Evolutionary conservation across 306 rosid genomes (phyloP).

Genomic region (Medicago truncatula): DNA sequence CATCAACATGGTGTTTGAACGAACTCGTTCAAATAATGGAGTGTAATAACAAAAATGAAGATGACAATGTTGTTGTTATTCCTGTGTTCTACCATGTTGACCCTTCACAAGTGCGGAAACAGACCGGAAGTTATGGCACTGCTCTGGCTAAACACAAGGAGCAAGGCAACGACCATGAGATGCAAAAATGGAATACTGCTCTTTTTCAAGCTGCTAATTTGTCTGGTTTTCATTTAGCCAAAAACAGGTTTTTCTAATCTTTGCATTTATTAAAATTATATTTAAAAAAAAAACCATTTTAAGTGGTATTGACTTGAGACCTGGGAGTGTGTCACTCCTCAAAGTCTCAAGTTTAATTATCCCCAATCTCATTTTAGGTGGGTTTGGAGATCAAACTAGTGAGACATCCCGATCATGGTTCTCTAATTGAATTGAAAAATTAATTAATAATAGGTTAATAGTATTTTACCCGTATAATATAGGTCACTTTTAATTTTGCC

Average conservation of each 20-base stretch:
- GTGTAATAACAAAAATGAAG: not conserved
- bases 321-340: too few relatives aligned
- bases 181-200: not conserved
- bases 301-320: too few relatives aligned
- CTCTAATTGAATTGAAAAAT: too few relatives aligned
- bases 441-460: too few relatives aligned
- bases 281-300: too few relatives aligned
- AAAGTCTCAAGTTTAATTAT: too few relatives aligned
- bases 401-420: too few relatives aligned
- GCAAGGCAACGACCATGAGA: not conserved
- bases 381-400: too few relatives aligned
- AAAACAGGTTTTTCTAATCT: not conserved
- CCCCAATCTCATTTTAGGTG: too few relatives aligned
- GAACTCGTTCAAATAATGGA: not conserved
- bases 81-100: not conserved
- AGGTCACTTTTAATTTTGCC: too few relatives aligned
- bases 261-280: too few relatives aligned
- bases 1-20: not conserved
- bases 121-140: not conserved
- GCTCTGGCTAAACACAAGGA: not conserved
- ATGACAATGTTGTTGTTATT: not conserved
- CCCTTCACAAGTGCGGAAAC: not conserved
- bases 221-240: not conserved
- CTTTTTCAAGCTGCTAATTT: conserved; percentile 3
- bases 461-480: too few relatives aligned